These are phyloP conservation scores for Diutina sp. DNA, from an alignment of 1,139 yeast genomes.

Conservation along the genomic window DNA sequence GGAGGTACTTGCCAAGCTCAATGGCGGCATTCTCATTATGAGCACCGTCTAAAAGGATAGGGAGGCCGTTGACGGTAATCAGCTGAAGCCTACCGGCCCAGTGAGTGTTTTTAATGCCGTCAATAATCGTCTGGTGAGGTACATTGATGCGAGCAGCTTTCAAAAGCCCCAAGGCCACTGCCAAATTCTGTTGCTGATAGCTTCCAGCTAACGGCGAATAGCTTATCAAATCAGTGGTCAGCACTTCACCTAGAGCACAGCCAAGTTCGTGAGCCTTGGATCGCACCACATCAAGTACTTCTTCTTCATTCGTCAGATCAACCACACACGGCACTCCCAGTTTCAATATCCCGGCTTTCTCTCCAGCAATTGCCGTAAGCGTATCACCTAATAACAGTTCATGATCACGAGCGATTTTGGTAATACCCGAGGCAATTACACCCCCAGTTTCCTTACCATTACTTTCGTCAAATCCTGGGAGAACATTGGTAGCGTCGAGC, in stretches of 20 bases:
- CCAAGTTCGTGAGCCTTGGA: slow-evolving; percentile 9
- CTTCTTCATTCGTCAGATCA: slow-evolving; percentile 51
- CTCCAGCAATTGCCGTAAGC: slow-evolving; percentile 48
- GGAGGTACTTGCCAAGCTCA: slow-evolving; percentile 36
- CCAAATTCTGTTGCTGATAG: slow-evolving; percentile 59
- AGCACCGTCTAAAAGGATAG: slow-evolving; percentile 74
- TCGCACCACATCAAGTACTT: slow-evolving; percentile 34
- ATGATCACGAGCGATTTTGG: slow-evolving; percentile 82
- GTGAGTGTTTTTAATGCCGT: slow-evolving; percentile 37
- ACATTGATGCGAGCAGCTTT: slow-evolving; percentile 16
- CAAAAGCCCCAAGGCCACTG: slow-evolving; percentile 53
- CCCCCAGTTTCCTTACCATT: slow-evolving; percentile 23
- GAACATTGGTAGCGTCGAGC: slow-evolving; percentile 73
- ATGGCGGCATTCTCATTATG: slow-evolving; percentile 79
- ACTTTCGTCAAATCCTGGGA: slow-evolving; percentile 15
- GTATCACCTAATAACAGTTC: slow-evolving; percentile 61
- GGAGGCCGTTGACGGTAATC: slow-evolving; percentile 14
- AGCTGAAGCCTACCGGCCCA: slow-evolving; percentile 60
- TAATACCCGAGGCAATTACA: slow-evolving; percentile 57
- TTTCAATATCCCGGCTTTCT: slow-evolving; percentile 81
- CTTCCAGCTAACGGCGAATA: slow-evolving; percentile 53
- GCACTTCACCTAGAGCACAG: slow-evolving; percentile 12
- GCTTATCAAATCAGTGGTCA: slow-evolving; percentile 8
- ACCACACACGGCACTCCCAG: slow-evolving; percentile 47
- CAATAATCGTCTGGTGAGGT: slow-evolving; percentile 13